A percentile compares a stretch with the other conserved stretches of the same genome.
phyloP scores from a whole-genome alignment of 2,329 filamentous ascomycete genomes.

The Fonsecaea multimorphosa region DNA sequence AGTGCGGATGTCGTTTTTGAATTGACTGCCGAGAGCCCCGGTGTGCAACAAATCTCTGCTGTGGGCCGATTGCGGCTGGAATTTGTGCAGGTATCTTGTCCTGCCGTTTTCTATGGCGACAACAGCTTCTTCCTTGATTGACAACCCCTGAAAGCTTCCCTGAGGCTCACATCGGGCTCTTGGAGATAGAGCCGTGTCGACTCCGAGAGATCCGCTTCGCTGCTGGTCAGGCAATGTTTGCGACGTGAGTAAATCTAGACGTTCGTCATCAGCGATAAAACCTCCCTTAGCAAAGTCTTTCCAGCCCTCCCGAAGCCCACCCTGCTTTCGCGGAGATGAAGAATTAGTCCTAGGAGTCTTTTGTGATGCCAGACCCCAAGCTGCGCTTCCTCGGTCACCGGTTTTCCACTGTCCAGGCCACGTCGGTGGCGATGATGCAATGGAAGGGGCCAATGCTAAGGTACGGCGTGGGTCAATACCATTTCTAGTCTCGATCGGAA shows the following conservation, averaged over 20 bases:
- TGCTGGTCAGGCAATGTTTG: background rate
- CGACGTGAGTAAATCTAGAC: background rate
- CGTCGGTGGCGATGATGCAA: background rate
- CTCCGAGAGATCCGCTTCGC: background rate
- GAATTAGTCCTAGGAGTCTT: background rate
- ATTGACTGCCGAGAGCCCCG: background rate
- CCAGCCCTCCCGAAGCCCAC: conserved; percentile 23
- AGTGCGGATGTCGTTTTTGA: background rate
- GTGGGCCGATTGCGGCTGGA: conserved; percentile 2
- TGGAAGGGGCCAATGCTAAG: background rate
- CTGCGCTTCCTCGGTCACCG: background rate
- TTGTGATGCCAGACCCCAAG: conserved; percentile 1
- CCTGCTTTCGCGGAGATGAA: conserved; percentile 20
- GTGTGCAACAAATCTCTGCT: background rate
- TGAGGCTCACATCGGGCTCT: background rate
- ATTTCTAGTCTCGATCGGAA: background rate
- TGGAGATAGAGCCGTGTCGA: background rate
- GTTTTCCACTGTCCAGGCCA: background rate
- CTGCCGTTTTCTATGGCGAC: conserved; percentile 23
- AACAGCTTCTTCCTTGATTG: conserved; percentile 18
- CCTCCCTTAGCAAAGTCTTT: conserved; percentile 26
- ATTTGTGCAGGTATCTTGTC: conserved; percentile 25
- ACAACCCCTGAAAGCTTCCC: background rate
- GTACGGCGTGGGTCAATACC: background rate
- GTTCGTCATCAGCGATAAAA: conserved; percentile 23